phyloP scores from a whole-genome alignment of 441 rosid species.

The Corymbia calophylla region DNA sequence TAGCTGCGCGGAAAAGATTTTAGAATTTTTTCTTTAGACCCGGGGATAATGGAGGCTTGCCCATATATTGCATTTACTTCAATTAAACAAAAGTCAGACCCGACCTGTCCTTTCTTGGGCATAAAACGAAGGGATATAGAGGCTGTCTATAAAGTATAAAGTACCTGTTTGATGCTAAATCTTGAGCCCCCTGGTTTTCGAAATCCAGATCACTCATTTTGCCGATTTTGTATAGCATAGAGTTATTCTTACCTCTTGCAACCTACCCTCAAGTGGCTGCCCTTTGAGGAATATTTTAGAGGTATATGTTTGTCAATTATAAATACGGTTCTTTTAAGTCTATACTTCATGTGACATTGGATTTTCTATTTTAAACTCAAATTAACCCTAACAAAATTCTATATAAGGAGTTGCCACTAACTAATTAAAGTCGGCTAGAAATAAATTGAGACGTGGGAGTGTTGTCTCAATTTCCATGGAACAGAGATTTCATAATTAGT shows the following conservation, averaged over 20 bases:
- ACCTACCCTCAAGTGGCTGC: no score
- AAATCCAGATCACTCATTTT: not conserved
- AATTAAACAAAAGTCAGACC: not conserved
- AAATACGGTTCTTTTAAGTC: no score
- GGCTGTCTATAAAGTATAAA: not conserved
- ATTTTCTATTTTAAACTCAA: no score
- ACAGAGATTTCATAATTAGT: no score
- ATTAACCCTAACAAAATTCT: no score
- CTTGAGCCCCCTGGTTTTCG: not conserved
- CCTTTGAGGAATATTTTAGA: no score
- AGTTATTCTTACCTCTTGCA: not conserved
- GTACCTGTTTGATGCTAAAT: not conserved
- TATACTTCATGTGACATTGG: no score
- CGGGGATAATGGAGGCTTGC: not conserved
- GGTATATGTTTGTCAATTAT: no score
- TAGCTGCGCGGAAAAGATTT: not conserved
- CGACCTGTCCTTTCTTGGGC: not conserved
- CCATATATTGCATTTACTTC: not conserved
- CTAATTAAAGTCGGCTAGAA: no score
- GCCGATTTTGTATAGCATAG: not conserved
- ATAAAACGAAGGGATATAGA: not conserved
- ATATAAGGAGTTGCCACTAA: no score
- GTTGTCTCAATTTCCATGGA: no score
- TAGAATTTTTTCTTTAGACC: not conserved
- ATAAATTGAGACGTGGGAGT: no score